These are phyloP conservation scores for Pseudogymnoascus sp. DNA, from an alignment of 2,329 filamentous ascomycete genomes.

Conservation along the genomic window DNA sequence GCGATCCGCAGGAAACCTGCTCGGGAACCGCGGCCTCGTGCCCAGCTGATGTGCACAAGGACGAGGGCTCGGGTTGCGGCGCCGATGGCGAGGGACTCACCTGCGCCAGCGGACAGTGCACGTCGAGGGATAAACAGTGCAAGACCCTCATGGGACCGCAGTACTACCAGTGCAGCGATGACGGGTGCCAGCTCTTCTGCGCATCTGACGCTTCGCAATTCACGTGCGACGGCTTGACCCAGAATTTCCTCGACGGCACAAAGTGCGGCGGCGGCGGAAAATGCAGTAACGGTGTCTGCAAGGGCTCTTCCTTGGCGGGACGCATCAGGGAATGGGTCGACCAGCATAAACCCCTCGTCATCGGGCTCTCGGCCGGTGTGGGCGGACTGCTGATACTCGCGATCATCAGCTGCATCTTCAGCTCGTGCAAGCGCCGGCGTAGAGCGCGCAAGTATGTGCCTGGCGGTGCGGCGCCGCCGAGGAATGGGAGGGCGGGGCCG, in stretches of 20 bases:
- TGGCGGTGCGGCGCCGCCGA: not conserved
- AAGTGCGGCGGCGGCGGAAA: conserved; percentile 69
- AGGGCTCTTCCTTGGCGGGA: conserved; percentile 58
- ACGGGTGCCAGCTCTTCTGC: conserved; percentile 70
- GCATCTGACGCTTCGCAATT: conserved; percentile 43
- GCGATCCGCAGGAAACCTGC: conserved; percentile 81
- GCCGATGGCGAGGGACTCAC: conserved; percentile 45
- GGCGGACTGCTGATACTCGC: conserved; percentile 64
- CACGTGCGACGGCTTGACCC: conserved; percentile 67
- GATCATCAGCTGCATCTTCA: conserved; percentile 58
- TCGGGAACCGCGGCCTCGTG: conserved; percentile 64
- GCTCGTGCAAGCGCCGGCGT: conserved; percentile 41
- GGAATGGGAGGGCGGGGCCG: not conserved
- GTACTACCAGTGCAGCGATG: conserved; percentile 67
- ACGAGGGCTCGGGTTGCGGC: conserved; percentile 67
- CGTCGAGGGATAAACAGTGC: conserved; percentile 83
- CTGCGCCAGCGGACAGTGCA: conserved; percentile 92
- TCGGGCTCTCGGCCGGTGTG: conserved; percentile 64
- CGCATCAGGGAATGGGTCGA: conserved; percentile 70
- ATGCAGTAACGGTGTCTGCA: conserved; percentile 71
- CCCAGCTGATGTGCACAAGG: conserved; percentile 59
- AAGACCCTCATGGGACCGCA: conserved; percentile 71
- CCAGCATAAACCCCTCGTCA: conserved; percentile 70
- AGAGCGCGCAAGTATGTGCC: not conserved
- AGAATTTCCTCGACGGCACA: conserved; percentile 92